A percentile compares a stretch with the other conserved stretches of the same genome.
These are phyloP conservation scores for Phylloporus sp. DNA, from an alignment of 768 basidiomycete species.

Conservation along the genomic window DNA sequence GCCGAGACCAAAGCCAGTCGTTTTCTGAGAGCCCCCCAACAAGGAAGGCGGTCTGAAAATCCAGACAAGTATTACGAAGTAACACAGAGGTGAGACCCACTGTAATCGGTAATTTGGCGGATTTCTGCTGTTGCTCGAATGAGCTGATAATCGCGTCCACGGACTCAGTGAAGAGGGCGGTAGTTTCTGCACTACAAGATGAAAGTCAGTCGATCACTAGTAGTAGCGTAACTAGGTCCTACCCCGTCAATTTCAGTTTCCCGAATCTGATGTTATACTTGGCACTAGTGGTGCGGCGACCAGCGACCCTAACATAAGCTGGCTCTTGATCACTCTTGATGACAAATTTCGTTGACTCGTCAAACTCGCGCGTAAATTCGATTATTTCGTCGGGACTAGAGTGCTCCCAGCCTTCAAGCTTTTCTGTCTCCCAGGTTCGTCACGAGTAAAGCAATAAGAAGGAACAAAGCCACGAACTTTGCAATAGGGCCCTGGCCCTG, in stretches of 20 bases:
- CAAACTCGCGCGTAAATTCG: slow-evolving; percentile 3
- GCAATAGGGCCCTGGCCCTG: slow-evolving; percentile 33
- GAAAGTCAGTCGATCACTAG: background rate
- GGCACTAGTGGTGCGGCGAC: background rate
- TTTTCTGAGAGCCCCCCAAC: slow-evolving; percentile 10
- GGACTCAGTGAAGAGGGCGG: slow-evolving; percentile 8
- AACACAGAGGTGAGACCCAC: background rate
- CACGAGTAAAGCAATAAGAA: background rate
- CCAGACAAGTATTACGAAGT: background rate
- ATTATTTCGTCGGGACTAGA: background rate
- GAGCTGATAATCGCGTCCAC: slow-evolving; percentile 5
- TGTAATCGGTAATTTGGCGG: background rate
- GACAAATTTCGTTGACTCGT: background rate
- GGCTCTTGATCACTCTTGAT: slow-evolving; percentile 7
- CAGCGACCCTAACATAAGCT: slow-evolving; percentile 6
- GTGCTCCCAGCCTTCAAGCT: slow-evolving; percentile 3
- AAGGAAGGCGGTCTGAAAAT: slow-evolving; percentile 9
- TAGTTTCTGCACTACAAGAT: slow-evolving; percentile 4
- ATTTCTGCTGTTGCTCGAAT: slow-evolving; percentile 12
- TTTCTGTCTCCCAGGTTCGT: background rate
- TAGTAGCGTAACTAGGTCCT: background rate
- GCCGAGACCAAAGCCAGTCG: slow-evolving; percentile 9
- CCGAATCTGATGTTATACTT: slow-evolving; percentile 1
- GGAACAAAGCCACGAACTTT: slow-evolving; percentile 23
- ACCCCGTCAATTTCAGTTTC: slow-evolving; percentile 13